phyloP scores from a whole-genome alignment of 2,329 filamentous ascomycete genomes.

The Pestalotiopsis sp. region DNA sequence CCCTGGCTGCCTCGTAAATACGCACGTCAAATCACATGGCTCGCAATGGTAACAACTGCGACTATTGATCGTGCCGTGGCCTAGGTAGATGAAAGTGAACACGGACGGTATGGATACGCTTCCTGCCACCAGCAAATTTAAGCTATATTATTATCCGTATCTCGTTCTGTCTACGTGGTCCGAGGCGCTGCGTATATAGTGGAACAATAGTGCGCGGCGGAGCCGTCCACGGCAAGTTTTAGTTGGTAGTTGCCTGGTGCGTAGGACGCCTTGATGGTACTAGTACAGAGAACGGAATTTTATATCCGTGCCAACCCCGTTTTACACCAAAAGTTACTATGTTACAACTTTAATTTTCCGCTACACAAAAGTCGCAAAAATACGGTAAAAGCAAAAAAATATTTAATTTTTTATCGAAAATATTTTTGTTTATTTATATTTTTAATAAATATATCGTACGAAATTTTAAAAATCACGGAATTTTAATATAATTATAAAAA shows the following conservation, averaged over 20 bases:
- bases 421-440: too few relatives aligned
- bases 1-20: not conserved
- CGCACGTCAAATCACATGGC: not conserved
- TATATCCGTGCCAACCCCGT: too few relatives aligned
- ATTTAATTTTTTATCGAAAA: too few relatives aligned
- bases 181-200: not conserved
- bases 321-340: too few relatives aligned
- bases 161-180: not conserved
- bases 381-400: too few relatives aligned
- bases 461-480: too few relatives aligned
- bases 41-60: not conserved
- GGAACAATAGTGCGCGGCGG: constrained; percentile 1
- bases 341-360: too few relatives aligned
- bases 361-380: too few relatives aligned
- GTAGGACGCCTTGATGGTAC: not conserved
- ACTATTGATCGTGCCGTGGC: not conserved
- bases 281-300: too few relatives aligned
- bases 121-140: not conserved
- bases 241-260: not conserved
- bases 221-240: not conserved
- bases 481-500: too few relatives aligned
- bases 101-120: not conserved
- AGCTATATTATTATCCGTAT: not conserved
- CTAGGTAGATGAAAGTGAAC: not conserved
- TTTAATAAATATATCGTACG: too few relatives aligned